Base-by-base conservation (phyloP, 257 asterid species). In the Henckelia pumila region DNA sequence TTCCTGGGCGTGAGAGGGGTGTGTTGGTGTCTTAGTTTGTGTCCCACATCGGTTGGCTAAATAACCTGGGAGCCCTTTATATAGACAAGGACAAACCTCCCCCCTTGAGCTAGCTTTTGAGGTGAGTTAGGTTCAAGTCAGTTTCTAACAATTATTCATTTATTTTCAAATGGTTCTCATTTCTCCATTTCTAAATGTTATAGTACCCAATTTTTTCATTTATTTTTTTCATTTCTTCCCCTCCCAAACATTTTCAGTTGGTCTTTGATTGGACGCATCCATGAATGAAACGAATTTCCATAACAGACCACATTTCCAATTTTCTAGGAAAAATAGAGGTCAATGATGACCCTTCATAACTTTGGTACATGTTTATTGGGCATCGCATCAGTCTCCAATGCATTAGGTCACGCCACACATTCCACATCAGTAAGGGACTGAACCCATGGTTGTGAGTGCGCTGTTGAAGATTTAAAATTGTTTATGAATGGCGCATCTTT, bases 201-300 rank as follows among this genome's bases (percentile, higher is more conserved):
- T 35, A 59, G 16, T 25, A 59, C 50, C 17, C 5, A 16, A 56
- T 33, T 47, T 32, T 22, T 33, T 21, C n/a, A 0, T 35, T 24
- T 28, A 25, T 23, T 55, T 28, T 63, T 47, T 63, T 19, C 67
- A 53, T 47, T 63, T 19, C 67, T 59, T 37, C 33, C 19, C 59
- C 62, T 56, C 26, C 22, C 33, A 20, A 13, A 63, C 2, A n/a
- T 63, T 37, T 19, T 4, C 44, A 57, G 44, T 19, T 17, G 33
- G 52, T 63, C 3, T 40, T n/a, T 14, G 6, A 25, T 29, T 28
- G 21, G 32, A 50, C 47, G 11, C 9, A 5, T 28, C 26, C 64
- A 10, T 8, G 3, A 6, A 29, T 40, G 50, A 40, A 40, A 13
- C n/a, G n/a, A 13, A 4, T 13, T 40, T 40, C 50, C 50, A 14